Evolutionary conservation across 257 asterid species (phyloP).

Genomic region (Solanum tarijense): DNA sequence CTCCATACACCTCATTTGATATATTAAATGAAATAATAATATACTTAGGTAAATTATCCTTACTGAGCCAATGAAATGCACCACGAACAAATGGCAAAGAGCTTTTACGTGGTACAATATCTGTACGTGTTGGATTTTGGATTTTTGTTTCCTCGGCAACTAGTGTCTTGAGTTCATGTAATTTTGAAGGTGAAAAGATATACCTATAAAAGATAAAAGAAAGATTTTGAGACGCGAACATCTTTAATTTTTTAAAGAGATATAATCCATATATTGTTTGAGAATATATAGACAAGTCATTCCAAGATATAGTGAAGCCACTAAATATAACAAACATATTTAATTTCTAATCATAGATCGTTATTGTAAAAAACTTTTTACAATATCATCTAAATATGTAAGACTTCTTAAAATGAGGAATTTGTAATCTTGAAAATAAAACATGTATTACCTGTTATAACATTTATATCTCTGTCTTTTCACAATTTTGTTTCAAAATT

Average conservation of each 20-base stretch:
- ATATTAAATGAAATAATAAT: too few relatives aligned
- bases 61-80: too few relatives aligned
- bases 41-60: too few relatives aligned
- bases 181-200: neutral
- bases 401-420: neutral
- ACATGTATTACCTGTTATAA: neutral
- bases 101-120: too few relatives aligned
- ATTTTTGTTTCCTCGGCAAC: neutral
- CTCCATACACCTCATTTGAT: too few relatives aligned
- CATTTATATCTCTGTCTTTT: too few relatives aligned
- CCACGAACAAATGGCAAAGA: too few relatives aligned
- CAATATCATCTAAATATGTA: neutral
- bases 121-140: neutral
- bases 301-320: neutral
- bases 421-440: neutral
- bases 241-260: neutral
- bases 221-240: neutral
- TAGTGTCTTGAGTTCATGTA: neutral
- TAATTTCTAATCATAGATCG: neutral
- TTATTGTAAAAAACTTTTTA: neutral
- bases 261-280: neutral
- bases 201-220: neutral
- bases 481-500: neutral
- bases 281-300: neutral
- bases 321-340: neutral